Conservation (phyloP, 2,329 filamentous ascomycete species). For the Sporothrix phasma region DNA sequence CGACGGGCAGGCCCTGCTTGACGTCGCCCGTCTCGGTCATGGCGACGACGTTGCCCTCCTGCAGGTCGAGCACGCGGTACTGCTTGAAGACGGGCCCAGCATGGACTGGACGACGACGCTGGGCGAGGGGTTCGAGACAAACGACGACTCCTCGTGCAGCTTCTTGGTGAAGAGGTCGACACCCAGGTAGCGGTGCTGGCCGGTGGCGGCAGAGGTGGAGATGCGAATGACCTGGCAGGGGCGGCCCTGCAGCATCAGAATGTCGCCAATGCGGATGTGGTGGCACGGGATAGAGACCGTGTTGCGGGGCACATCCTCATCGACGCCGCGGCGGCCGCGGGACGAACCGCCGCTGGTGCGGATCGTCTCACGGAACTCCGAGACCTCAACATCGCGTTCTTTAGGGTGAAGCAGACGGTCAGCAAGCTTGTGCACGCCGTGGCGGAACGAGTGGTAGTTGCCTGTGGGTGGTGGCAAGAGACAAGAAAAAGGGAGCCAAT, state of each 20-base stretch:
- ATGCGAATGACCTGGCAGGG: conserved; percentile 99
- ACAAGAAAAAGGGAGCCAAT: neutral
- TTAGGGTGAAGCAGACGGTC: conserved; percentile 43
- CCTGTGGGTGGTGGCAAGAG: conserved; percentile 28
- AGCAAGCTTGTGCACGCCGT: conserved; percentile 46
- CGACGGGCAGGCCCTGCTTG: conserved; percentile 88
- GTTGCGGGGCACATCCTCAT: conserved; percentile 46
- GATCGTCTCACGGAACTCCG: conserved; percentile 36
- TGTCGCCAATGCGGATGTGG: conserved; percentile 98
- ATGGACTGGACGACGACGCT: conserved; percentile 99
- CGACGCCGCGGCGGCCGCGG: conserved; percentile 23
- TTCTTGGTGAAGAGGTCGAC: conserved; percentile 99
- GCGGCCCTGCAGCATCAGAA: conserved; percentile 96
- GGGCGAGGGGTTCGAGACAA: conserved; percentile 92
- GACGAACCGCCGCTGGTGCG: conserved; percentile 22
- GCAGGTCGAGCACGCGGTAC: conserved; percentile 97
- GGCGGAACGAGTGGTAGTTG: conserved; percentile 50
- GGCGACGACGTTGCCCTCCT: conserved; percentile 73
- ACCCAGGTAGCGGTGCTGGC: conserved; percentile 99
- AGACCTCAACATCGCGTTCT: conserved; percentile 40
- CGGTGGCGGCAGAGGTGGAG: conserved; percentile 93
- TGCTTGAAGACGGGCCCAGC: conserved; percentile 99
- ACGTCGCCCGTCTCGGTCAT: conserved; percentile 99
- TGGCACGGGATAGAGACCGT: conserved; percentile 98
- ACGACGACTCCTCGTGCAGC: conserved; percentile 96